Percentiles rank a stretch among this genome's conserved stretches.
Conservation (phyloP, 2,329 filamentous ascomycete species). For the Xylariaceae sp. region DNA sequence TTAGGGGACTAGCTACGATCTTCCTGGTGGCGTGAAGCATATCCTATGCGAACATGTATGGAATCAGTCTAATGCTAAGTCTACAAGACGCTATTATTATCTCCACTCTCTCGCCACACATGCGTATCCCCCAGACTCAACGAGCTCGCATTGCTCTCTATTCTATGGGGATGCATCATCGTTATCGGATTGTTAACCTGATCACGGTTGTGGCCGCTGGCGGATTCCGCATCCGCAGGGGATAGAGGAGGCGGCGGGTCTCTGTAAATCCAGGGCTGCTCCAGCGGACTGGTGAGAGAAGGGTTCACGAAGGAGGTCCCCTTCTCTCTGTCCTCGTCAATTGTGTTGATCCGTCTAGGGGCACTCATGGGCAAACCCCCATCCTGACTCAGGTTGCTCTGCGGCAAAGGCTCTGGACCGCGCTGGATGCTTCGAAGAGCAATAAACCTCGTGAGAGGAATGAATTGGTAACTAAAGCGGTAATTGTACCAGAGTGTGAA, state of each 20-base stretch:
- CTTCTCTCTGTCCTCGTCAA: constrained; percentile 68
- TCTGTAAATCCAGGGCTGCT: constrained; percentile 63
- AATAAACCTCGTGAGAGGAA: constrained; percentile 87
- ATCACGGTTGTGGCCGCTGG: constrained; percentile 8
- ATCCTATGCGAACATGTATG: constrained; percentile 14
- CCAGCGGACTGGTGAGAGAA: constrained; percentile 62
- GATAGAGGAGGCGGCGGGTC: constrained; percentile 43
- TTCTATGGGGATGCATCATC: constrained; percentile 11
- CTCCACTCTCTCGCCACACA: constrained; percentile 27
- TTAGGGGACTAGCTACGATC: neutral
- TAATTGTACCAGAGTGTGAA: constrained; percentile 86
- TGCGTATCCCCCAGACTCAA: constrained; percentile 30
- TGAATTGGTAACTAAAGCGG: constrained; percentile 74
- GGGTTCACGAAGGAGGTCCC: constrained; percentile 71
- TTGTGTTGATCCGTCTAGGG: constrained; percentile 53
- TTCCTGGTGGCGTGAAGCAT: constrained; percentile 2
- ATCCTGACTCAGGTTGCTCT: constrained; percentile 39
- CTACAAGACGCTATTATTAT: constrained; percentile 22
- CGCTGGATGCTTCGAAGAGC: constrained; percentile 77
- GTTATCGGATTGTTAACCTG: constrained; percentile 4
- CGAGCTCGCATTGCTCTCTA: constrained; percentile 28
- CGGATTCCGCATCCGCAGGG: constrained; percentile 20
- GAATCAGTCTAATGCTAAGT: neutral
- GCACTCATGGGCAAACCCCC: constrained; percentile 36
- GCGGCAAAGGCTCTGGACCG: constrained; percentile 47